Percentiles rank a stretch among this genome's conserved stretches.
Evolutionary conservation across 202 grass and related monocot species (phyloP).

Genomic region (Sporobolus alterniflorus): DNA sequence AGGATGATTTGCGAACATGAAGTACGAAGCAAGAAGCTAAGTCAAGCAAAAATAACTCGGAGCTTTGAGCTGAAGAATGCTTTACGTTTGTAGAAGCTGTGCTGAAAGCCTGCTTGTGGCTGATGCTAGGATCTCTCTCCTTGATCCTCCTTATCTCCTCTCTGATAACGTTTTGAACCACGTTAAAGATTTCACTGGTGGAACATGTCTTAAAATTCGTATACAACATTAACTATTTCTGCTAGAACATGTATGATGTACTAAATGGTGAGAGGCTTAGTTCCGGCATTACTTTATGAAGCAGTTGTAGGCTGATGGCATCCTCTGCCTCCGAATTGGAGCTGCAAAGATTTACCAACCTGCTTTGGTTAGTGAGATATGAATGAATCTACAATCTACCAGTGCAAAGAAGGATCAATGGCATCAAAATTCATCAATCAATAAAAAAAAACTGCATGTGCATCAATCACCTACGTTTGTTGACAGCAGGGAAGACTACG

Average conservation of each 20-base stretch:
- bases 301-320: slow-evolving; percentile 84
- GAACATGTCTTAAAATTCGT: not conserved
- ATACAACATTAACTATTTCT: not conserved
- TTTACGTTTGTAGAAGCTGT: slow-evolving; percentile 83
- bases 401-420: not conserved
- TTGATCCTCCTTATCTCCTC: slow-evolving; percentile 97
- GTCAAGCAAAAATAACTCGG: not conserved
- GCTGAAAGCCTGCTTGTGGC: slow-evolving; percentile 86
- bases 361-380: not conserved
- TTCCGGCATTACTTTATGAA: slow-evolving; percentile 77
- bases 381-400: not conserved
- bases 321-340: slow-evolving; percentile 71
- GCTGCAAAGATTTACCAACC: slow-evolving; percentile 45
- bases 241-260: not conserved
- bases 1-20: not conserved
- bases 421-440: not conserved
- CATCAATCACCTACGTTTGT: slow-evolving; percentile 51
- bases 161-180: slow-evolving; percentile 38
- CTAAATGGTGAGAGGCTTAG: not conserved
- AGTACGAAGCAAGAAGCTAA: not conserved
- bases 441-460: not conserved
- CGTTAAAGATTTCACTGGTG: not conserved
- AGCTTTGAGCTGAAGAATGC: not conserved
- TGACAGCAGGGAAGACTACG: slow-evolving; percentile 25
- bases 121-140: slow-evolving; percentile 54